A percentile compares a stretch with the other conserved stretches of the same genome.
phyloP scores from a whole-genome alignment of 768 basidiomycete species.

The Amanita pallidorosea region DNA sequence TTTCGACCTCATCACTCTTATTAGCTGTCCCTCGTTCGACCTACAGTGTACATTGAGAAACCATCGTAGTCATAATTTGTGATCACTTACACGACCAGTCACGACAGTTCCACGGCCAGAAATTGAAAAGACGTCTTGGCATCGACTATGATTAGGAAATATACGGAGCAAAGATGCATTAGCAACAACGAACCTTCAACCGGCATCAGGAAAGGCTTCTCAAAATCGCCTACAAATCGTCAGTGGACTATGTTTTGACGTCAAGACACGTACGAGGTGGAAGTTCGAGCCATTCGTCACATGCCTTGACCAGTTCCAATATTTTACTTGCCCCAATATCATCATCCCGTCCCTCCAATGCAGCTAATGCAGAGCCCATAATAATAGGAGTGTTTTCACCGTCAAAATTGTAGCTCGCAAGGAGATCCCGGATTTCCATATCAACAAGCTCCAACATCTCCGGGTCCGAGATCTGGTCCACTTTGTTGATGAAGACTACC shows the following conservation, averaged over 20 bases:
- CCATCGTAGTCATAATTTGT: background rate
- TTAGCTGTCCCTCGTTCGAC: slow-evolving; percentile 86
- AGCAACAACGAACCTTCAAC: slow-evolving; percentile 55
- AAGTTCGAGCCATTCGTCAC: slow-evolving; percentile 91
- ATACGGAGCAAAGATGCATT: background rate
- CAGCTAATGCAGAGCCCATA: slow-evolving; percentile 94
- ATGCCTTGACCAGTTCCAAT: slow-evolving; percentile 69
- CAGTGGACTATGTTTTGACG: background rate
- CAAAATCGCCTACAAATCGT: slow-evolving; percentile 65
- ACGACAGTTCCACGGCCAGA: slow-evolving; percentile 97
- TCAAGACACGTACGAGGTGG: slow-evolving; percentile 59
- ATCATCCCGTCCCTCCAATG: slow-evolving; percentile 77
- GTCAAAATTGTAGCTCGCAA: slow-evolving; percentile 88
- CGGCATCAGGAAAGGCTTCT: slow-evolving; percentile 95
- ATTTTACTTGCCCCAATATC: slow-evolving; percentile 78
- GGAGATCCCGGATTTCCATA: slow-evolving; percentile 99
- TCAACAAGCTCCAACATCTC: slow-evolving; percentile 99
- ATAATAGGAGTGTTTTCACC: slow-evolving; percentile 97
- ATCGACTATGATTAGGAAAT: background rate
- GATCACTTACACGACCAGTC: slow-evolving; percentile 68
- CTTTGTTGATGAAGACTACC: slow-evolving; percentile 99
- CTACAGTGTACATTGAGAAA: slow-evolving; percentile 22
- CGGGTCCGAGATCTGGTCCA: slow-evolving; percentile 90
- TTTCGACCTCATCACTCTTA: slow-evolving; percentile 91
- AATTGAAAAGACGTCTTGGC: slow-evolving; percentile 84